Evolutionary conservation across 176 grass and related monocot genomes (phyloP).

Genomic region (Guadua angustifolia): DNA sequence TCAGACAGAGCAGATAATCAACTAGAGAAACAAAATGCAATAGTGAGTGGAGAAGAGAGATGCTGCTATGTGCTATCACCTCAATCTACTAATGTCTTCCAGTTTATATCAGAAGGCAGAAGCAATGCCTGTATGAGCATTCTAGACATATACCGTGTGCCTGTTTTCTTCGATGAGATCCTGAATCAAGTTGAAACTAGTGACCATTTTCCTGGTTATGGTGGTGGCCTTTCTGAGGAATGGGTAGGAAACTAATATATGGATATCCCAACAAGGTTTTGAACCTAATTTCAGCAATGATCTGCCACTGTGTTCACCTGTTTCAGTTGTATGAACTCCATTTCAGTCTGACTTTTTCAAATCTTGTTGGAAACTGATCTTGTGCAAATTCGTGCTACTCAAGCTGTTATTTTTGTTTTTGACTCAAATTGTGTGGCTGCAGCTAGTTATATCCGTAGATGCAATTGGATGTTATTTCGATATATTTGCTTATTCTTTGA

Average conservation of each 20-base stretch:
- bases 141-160: neutral
- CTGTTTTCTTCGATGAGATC: constrained; percentile 2
- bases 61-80: neutral
- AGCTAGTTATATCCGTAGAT: neutral
- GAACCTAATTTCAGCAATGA: constrained; percentile 1
- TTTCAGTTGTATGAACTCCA: constrained; percentile 30
- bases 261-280: neutral
- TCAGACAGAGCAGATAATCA: constrained; percentile 26
- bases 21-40: neutral
- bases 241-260: neutral
- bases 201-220: neutral
- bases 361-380: neutral
- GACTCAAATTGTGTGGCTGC: neutral
- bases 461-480: neutral
- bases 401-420: neutral
- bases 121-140: neutral
- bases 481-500: constrained; percentile 9
- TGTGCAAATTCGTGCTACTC: neutral
- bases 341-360: neutral
- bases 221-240: constrained; percentile 5
- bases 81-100: neutral
- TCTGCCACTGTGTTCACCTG: neutral
- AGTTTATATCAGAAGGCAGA: neutral
- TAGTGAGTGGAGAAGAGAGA: neutral
- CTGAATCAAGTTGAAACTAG: constrained; percentile 7